phyloP scores from a whole-genome alignment of 192 early-diverging fungal genomes.

The Coemansia reversa region DNA sequence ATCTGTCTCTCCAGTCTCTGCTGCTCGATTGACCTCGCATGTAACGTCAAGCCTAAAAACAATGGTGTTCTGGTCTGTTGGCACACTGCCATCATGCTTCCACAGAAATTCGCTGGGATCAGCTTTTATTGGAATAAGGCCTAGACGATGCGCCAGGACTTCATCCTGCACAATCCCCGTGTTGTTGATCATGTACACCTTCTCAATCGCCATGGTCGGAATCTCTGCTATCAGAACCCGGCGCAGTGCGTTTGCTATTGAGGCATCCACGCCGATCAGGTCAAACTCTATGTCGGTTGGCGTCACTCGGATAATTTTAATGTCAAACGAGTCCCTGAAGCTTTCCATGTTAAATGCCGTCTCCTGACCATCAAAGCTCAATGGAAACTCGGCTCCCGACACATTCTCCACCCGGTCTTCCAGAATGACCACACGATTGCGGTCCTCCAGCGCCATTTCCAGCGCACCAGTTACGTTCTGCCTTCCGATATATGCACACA shows the following conservation, averaged over 20 bases:
- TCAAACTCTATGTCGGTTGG: constrained; percentile 89
- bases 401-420: constrained; percentile 55
- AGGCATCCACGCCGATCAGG: constrained; percentile 87
- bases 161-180: constrained; percentile 91
- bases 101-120: constrained; percentile 82
- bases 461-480: too few relatives aligned
- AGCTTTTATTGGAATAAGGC: constrained; percentile 87
- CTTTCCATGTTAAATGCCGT: constrained; percentile 26
- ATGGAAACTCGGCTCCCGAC: constrained; percentile 47
- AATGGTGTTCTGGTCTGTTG: constrained; percentile 92
- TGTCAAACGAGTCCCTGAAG: constrained; percentile 42
- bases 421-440: constrained; percentile 52
- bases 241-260: constrained; percentile 92
- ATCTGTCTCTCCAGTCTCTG: constrained; percentile 64
- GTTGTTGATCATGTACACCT: constrained; percentile 90
- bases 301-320: constrained; percentile 41
- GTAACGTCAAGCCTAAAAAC: constrained; percentile 82
- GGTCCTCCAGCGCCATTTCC: constrained; percentile 44
- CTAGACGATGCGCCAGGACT: constrained; percentile 87
- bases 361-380: constrained; percentile 33
- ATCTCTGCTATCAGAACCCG: constrained; percentile 93
- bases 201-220: constrained; percentile 96
- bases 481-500: too few relatives aligned
- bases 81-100: constrained; percentile 65
- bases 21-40: constrained; percentile 66